Percentiles rank a stretch among this genome's conserved stretches.
Evolutionary conservation across 441 rosid genomes (phyloP).

Genomic region (Rhodomyrtus psidioides): DNA sequence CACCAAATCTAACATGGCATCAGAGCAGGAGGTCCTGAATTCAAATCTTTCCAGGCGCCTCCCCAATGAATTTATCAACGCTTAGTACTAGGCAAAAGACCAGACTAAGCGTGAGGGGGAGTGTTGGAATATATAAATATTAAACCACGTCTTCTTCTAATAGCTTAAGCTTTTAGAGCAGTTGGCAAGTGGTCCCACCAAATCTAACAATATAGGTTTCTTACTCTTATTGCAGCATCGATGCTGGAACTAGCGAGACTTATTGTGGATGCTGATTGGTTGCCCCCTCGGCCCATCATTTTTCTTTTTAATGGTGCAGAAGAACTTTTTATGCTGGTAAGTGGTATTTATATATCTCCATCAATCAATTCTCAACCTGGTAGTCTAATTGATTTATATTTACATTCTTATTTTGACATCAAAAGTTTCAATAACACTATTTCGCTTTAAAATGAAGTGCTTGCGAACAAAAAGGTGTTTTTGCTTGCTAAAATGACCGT

Average conservation of each 20-base stretch:
- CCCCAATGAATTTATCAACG: too few relatives aligned
- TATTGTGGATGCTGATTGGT: constrained; percentile 77
- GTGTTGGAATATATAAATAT: too few relatives aligned
- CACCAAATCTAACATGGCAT: too few relatives aligned
- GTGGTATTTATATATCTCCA: neutral
- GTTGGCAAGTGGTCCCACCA: too few relatives aligned
- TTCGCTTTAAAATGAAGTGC: neutral
- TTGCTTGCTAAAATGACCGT: neutral
- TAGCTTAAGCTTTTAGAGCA: too few relatives aligned
- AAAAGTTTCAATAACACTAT: neutral
- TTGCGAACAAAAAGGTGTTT: neutral
- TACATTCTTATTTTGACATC: neutral
- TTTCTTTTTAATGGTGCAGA: constrained; percentile 98
- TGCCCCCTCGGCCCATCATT: constrained; percentile 78
- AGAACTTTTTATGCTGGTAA: constrained; percentile 93
- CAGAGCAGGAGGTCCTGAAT: too few relatives aligned
- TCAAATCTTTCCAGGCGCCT: too few relatives aligned
- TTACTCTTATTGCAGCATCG: constrained; percentile 51
- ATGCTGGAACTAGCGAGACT: constrained; percentile 89
- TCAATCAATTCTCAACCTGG: neutral
- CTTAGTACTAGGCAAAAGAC: too few relatives aligned
- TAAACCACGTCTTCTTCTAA: too few relatives aligned
- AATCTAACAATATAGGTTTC: too few relatives aligned
- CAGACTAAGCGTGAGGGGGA: too few relatives aligned
- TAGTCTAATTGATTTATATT: neutral